A percentile compares a stretch with the other conserved stretches of the same genome.
phyloP scores from a whole-genome alignment of 768 basidiomycete species.

The Hypholoma fasciculare region DNA sequence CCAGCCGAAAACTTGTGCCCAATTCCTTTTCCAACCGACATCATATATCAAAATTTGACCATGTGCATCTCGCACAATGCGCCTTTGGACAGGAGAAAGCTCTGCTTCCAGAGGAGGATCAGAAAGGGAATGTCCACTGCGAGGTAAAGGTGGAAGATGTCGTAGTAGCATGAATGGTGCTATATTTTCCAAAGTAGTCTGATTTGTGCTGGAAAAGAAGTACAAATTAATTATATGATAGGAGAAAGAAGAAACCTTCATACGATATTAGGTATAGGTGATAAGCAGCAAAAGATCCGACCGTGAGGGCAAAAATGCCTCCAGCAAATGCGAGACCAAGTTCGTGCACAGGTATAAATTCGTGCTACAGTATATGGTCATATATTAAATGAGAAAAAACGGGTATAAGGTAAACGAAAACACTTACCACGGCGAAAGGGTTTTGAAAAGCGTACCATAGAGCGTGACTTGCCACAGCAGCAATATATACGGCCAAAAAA shows the following conservation, averaged over 20 bases:
- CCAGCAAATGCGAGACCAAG: constrained; percentile 63
- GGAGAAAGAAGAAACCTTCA: constrained; percentile 26
- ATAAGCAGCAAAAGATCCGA: constrained; percentile 77
- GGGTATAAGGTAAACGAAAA: background rate
- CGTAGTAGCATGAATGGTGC: constrained; percentile 75
- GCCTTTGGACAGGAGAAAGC: constrained; percentile 62
- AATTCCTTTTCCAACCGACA: constrained; percentile 72
- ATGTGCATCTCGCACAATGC: constrained; percentile 65
- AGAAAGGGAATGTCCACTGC: constrained; percentile 50
- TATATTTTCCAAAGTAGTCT: constrained; percentile 81
- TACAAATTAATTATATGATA: background rate
- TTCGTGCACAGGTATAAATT: constrained; percentile 69
- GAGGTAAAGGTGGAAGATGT: constrained; percentile 64
- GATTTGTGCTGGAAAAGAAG: constrained; percentile 60
- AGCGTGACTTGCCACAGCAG: constrained; percentile 49
- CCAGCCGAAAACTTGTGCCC: constrained; percentile 69
- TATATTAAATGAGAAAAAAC: background rate
- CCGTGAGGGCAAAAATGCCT: constrained; percentile 56
- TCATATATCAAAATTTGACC: constrained; percentile 64
- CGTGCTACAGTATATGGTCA: constrained; percentile 41
- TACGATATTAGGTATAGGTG: constrained; percentile 78
- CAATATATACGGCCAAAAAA: constrained; percentile 62
- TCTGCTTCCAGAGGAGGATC: constrained; percentile 75
- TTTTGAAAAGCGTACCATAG: constrained; percentile 68
- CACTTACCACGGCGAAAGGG: constrained; percentile 59